Evolutionary conservation across 768 basidiomycete species (phyloP), one percentile per base, ranked within the genome.

Genomic region (Auricularia auricula-judae): DNA sequence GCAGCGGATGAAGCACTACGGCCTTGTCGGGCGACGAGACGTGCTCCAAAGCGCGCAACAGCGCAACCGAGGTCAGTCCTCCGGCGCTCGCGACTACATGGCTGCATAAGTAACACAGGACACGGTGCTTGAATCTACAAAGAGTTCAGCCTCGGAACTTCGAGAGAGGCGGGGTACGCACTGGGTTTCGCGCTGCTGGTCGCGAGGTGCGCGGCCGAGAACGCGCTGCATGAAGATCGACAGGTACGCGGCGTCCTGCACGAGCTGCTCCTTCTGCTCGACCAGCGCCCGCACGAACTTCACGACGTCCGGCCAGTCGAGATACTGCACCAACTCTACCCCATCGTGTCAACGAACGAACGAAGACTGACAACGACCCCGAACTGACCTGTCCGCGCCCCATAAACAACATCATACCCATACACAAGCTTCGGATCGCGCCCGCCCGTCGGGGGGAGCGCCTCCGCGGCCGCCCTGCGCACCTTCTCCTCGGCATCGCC

Each of bases 61-160:
- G 74, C 11, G 76, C 71, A 11, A 83, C 70, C 66, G 86, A 84
- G 18, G 82, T 79, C 1, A 69, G 65, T 2, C 81, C 73, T 3
- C 82, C 71, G 2, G 78, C 74, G 67, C 88, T 81, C 3, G 84
- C 81, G 59, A 81, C 80, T 67, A 88, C 78, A 72, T 98, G 95
- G 1, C 94, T 94, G 4, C 91, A 76, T 0, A 97, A 73, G 73
- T 82, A 93, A 71, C 87, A 91, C 51, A 91, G 70, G 53, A 94
- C 76, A 12, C 86, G 82, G 66, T 82, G 82, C 70, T 85, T 90
- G 73, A 86, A 86, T 63, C 91, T 92, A 47, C 4, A 29, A 29
- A 29, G 29, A 0, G 29, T 0, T 29, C 29, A 29, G 29, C 29
- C 29, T 39, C 5, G 35, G 61, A 29, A 62, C 14, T 23, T 44